Evolutionary conservation across 2,329 filamentous ascomycete species (phyloP).

Genomic region (Colletotrichum chrysophilum): DNA sequence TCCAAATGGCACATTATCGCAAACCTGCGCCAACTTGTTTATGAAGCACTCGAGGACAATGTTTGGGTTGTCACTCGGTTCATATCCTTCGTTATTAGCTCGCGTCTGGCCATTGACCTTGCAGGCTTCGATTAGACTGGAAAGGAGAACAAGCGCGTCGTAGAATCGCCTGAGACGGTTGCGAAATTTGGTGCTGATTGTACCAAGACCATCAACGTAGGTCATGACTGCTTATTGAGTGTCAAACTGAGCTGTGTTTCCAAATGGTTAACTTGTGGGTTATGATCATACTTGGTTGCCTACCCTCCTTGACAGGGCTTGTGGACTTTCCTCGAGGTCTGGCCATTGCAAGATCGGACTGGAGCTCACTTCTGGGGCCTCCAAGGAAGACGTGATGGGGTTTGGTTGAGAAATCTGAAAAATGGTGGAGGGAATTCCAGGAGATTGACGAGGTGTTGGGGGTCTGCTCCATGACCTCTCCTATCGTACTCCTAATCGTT

Average conservation of each 20-base stretch:
- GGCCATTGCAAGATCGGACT: background rate
- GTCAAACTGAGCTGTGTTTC: background rate
- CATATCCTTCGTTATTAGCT: background rate
- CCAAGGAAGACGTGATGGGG: background rate
- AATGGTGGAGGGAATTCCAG: background rate
- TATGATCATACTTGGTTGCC: background rate
- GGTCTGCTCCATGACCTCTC: background rate
- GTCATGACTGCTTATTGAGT: background rate
- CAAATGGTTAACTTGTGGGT: too few species aligned
- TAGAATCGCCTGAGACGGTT: background rate
- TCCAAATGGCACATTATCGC: slow-evolving; percentile 32
- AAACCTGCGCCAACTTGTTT: slow-evolving; percentile 34
- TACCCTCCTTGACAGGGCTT: background rate
- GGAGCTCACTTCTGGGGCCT: background rate
- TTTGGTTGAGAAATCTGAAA: background rate
- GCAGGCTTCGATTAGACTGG: slow-evolving; percentile 23
- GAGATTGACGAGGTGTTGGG: too few species aligned
- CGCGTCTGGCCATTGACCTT: background rate
- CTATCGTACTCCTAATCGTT: background rate
- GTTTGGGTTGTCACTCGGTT: slow-evolving; percentile 17
- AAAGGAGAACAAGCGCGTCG: background rate
- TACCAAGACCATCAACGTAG: background rate
- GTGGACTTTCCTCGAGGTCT: background rate
- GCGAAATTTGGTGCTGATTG: background rate
- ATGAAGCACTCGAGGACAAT: slow-evolving; percentile 32